A percentile compares a stretch with the other conserved stretches of the same genome.
Conservation (phyloP, 768 basidiomycete species). For the Boletus sensibilis region DNA sequence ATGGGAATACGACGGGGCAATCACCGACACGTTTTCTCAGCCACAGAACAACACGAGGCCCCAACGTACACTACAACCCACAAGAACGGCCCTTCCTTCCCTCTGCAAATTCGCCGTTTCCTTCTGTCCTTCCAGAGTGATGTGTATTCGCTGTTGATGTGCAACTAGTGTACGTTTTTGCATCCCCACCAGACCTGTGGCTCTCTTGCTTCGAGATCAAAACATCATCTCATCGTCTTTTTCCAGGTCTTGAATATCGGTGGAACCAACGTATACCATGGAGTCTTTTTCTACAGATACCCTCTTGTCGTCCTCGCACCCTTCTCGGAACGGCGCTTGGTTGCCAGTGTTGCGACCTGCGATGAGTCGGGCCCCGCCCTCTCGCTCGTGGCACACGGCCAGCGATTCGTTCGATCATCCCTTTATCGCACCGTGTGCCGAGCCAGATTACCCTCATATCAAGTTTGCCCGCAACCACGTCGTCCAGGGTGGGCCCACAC, state of each 20-base stretch:
- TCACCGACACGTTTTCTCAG: constrained; percentile 38
- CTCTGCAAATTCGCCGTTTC: constrained; percentile 3
- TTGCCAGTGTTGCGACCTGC: constrained; percentile 13
- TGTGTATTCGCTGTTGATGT: constrained; percentile 29
- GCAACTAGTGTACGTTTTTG: constrained; percentile 17
- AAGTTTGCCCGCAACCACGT: constrained; percentile 18
- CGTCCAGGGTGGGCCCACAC: constrained; percentile 7
- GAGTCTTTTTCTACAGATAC: constrained; percentile 31
- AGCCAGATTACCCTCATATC: constrained; percentile 14
- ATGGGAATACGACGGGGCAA: constrained; percentile 28
- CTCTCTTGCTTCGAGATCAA: not conserved
- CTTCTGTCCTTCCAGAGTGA: constrained; percentile 16
- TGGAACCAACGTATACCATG: constrained; percentile 35
- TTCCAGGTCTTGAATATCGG: constrained; percentile 34
- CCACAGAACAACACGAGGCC: constrained; percentile 35
- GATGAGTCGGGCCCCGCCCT: constrained; percentile 16
- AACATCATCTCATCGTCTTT: constrained; percentile 3
- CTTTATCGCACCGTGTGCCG: constrained; percentile 21
- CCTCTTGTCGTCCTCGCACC: constrained; percentile 19
- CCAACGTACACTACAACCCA: constrained; percentile 14
- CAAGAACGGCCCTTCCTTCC: constrained; percentile 10
- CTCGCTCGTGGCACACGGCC: constrained; percentile 17
- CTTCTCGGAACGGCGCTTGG: constrained; percentile 14
- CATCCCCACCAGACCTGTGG: too few species aligned
- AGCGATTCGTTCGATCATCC: constrained; percentile 24